Evolutionary conservation across 768 basidiomycete genomes (phyloP), one percentile per base, ranked within the genome.

Genomic region (Podaxis pistillaris): DNA sequence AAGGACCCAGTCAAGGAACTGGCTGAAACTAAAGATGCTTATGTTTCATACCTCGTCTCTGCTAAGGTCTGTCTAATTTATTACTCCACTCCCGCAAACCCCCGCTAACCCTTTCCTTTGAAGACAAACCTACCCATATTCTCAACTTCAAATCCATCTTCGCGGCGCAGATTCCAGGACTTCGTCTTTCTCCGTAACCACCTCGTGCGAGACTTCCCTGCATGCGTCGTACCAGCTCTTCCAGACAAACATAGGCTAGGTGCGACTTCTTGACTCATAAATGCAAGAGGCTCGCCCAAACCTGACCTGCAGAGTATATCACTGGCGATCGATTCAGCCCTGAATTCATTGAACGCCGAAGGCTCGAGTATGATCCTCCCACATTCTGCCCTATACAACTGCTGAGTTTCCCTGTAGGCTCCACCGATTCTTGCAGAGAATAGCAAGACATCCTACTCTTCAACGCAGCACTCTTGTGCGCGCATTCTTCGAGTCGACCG

Each of bases 201-300:
- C 68, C 84, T 99, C 26, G 85, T 86, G 11, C 88, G 88, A 77
- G 90, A 96, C 75, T 99, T 98, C 70, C 94, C 95, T 2, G 97
- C 97, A 60, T 96, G 95, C 69, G 95, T 99, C n/a, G 93, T 98
- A 0, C 96, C 97, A 28, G 93, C 93, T 8, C 82, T 99, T 51
- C 97, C 97, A 6, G 95, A 94, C 75, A 99, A 98, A 75, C 97
- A 98, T 71, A 83, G 97, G 58, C 77, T 98, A 71, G 96, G 96
- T 97, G 65, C 50, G 90, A 79, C 54, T 33, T 33, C 5, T 26
- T 44, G 41, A 38, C 60, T 44, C 13, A 33, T 59, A 50, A 54
- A 65, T 37, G 13, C 28, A 36, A 22, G 24, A 7, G 49, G 19
- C 50, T 49, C 28, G 17, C 17, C 49, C 60, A 58, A 40, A 26